phyloP scores from a whole-genome alignment of 208 protist species.

The Acanthamoeba culbertsoni region DNA sequence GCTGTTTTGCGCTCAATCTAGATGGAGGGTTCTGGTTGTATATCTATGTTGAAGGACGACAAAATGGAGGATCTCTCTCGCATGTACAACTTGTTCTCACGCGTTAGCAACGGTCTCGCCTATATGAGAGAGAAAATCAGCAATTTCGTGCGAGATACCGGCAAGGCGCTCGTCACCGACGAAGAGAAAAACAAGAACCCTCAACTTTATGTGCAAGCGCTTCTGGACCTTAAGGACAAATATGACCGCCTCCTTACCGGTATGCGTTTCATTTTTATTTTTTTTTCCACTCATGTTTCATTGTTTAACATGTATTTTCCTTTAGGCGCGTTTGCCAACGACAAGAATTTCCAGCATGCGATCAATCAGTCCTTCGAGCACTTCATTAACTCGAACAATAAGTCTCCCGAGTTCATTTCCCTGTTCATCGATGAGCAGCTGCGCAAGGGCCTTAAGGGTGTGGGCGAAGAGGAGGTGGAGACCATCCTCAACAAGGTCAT shows the following conservation, averaged over 20 bases:
- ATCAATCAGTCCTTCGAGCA: slow-evolving; percentile 79
- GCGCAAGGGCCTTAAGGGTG: slow-evolving; percentile 77
- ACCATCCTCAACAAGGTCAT: slow-evolving; percentile 81
- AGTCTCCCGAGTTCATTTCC: slow-evolving; percentile 85
- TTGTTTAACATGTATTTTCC: background rate
- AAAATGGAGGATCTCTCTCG: slow-evolving; percentile 78
- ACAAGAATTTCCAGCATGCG: slow-evolving; percentile 75
- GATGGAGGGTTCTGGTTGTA: slow-evolving; percentile 81
- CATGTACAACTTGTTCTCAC: slow-evolving; percentile 82
- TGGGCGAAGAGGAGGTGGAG: slow-evolving; percentile 85
- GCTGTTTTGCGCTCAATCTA: slow-evolving; percentile 60
- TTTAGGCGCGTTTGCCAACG: slow-evolving; percentile 71
- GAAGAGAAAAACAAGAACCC: slow-evolving; percentile 66
- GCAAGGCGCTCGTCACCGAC: slow-evolving; percentile 66
- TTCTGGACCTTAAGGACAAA: slow-evolving; percentile 83
- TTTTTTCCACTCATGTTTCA: background rate
- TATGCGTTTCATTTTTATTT: background rate
- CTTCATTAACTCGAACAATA: slow-evolving; percentile 82
- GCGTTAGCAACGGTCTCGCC: slow-evolving; percentile 69
- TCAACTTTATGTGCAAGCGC: slow-evolving; percentile 68
- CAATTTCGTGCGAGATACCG: slow-evolving; percentile 73
- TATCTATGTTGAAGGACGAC: slow-evolving; percentile 79
- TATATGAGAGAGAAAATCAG: slow-evolving; percentile 72
- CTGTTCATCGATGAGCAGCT: slow-evolving; percentile 86
- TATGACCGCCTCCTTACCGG: slow-evolving; percentile 72